These are phyloP conservation scores for Rhizopogon roseolus DNA, from an alignment of 768 basidiomycete genomes.

Conservation along the genomic window DNA sequence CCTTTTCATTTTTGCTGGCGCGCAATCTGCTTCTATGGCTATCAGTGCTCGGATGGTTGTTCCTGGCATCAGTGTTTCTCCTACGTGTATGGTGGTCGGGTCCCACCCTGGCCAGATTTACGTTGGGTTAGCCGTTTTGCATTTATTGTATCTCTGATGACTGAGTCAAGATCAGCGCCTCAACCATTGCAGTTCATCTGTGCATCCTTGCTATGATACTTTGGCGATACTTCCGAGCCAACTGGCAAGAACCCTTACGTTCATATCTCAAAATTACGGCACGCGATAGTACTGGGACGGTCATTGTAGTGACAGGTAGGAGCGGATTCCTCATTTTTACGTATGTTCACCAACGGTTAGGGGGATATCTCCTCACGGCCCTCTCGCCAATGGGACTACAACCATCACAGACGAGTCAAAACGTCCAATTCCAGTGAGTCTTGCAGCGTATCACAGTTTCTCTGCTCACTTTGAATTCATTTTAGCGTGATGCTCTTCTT, in stretches of 20 bases:
- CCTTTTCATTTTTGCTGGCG: constrained; percentile 5
- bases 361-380: constrained; percentile 12
- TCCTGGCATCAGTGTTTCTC: constrained; percentile 6
- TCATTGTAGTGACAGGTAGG: constrained; percentile 11
- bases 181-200: constrained; percentile 13
- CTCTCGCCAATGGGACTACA: constrained; percentile 11
- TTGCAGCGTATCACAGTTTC: background rate
- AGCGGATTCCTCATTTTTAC: background rate
- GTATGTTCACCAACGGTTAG: constrained; percentile 3
- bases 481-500: background rate
- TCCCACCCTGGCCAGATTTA: constrained; percentile 11
- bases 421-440: constrained; percentile 17
- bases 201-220: constrained; percentile 14
- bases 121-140: constrained; percentile 10
- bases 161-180: constrained; percentile 4
- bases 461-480: background rate
- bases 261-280: background rate
- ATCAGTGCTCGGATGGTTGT: constrained; percentile 11
- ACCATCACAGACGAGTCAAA: constrained; percentile 8
- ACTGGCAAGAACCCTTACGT: background rate
- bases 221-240: constrained; percentile 8
- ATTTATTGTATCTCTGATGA: background rate
- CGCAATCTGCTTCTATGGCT: constrained; percentile 13
- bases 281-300: constrained; percentile 11
- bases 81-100: constrained; percentile 11